Conservation (phyloP, 2,329 filamentous ascomycete genomes). For the Cordyceps tenuipes region DNA sequence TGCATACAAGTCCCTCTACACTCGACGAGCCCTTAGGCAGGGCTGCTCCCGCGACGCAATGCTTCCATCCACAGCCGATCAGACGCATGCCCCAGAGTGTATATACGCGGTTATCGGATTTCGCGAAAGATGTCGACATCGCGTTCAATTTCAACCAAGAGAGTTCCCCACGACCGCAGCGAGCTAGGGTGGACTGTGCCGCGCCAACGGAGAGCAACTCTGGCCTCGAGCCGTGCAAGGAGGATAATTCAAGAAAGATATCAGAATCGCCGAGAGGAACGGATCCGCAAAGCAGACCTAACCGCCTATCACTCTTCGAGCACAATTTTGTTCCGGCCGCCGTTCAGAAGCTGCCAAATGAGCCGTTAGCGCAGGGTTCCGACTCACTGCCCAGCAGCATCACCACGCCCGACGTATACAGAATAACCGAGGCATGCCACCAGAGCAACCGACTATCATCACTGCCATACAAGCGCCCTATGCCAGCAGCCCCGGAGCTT, state of each 20-base stretch:
- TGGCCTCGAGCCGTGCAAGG: neutral
- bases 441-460: neutral
- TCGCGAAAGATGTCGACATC: neutral
- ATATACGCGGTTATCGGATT: neutral
- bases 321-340: neutral
- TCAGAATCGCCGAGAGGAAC: neutral
- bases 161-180: neutral
- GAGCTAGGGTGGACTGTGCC: neutral
- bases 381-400: neutral
- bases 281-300: too few relatives aligned
- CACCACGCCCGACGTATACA: neutral
- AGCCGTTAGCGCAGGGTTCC: neutral
- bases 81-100: neutral
- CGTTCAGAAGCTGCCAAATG: neutral
- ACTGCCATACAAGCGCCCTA: neutral
- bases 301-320: neutral
- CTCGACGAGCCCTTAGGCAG: neutral
- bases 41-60: neutral
- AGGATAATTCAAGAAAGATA: neutral
- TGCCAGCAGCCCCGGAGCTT: neutral
- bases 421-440: neutral
- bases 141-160: neutral
- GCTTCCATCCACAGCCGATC: slow-evolving; percentile 9
- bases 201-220: neutral
- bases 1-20: slow-evolving; percentile 1